Base-by-base conservation (phyloP, 139 green algal genomes). In the Chlamydomonas applanata region DNA sequence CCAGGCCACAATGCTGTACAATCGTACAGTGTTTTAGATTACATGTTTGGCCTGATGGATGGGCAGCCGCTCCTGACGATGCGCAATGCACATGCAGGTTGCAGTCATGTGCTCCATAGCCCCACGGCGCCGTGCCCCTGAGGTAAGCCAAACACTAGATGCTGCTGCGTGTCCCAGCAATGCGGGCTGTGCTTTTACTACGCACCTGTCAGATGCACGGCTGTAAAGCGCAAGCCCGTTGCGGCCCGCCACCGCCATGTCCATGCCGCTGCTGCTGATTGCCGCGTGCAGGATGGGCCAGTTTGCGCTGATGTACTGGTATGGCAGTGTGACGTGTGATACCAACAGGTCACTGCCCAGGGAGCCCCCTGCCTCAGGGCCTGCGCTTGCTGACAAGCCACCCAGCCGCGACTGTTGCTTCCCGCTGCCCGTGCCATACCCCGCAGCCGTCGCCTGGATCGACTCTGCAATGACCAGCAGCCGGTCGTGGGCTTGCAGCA, bases 181-280 rank as follows among this genome's bases (percentile, higher is more conserved):
- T n/a, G n/a, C n/a, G n/a, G 29, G n/a, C 7, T 29, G 11, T 54
- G 33, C 40, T 36, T n/a, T 14, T 17, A 22, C 32, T 27, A 56
- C 69, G 2, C 64, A 85, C 32, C 67, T 72, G 36, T 86, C 78
- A 24, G 67, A 79, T 30, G 82, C 76, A 3, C 89, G 68, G 80
- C 86, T 90, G 76, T 92, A 95, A 49, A 98, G 76, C 1, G 88
- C 91, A 22, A 98, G 59, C 0, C 94, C 94, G 16, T 74, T 69
- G 5, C 52, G 79, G 9, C 94, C 94, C 35, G 94, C 94, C 57
- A 96, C 89, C 2, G 93, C 94, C 7, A 98, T 80, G 76, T 98
- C 92, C 22, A 61, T 77, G 5, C 92, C 86, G 40, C 69, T 81
- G 9, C 66, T 57, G 67, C 82, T 87, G 19, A 94, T 72, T 30